A percentile compares a stretch with the other conserved stretches of the same genome.
phyloP scores from a whole-genome alignment of 306 rosid genomes.

The Abrus precatorius region DNA sequence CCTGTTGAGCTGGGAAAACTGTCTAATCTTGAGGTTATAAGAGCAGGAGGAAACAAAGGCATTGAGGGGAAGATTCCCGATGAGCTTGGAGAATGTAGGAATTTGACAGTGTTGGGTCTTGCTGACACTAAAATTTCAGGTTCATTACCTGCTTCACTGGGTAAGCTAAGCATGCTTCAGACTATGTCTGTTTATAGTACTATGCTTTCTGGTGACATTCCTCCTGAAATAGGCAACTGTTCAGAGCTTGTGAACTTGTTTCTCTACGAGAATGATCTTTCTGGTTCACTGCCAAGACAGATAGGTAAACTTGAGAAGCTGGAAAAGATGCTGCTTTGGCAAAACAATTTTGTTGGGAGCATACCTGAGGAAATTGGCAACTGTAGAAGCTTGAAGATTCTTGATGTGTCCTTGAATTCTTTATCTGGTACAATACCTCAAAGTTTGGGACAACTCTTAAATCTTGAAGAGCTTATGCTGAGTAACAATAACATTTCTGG shows the following conservation, averaged over 20 bases:
- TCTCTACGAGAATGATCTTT: slow-evolving; percentile 74
- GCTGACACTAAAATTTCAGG: slow-evolving; percentile 86
- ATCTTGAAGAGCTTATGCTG: slow-evolving; percentile 88
- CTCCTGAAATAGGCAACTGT: slow-evolving; percentile 87
- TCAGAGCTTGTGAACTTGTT: slow-evolving; percentile 82
- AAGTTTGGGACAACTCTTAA: slow-evolving; percentile 68
- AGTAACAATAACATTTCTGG: slow-evolving; percentile 86
- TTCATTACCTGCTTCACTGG: slow-evolving; percentile 72
- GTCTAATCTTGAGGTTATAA: slow-evolving; percentile 62
- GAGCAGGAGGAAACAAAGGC: slow-evolving; percentile 86
- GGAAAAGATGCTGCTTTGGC: slow-evolving; percentile 84
- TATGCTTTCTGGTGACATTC: slow-evolving; percentile 80
- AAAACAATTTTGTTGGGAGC: slow-evolving; percentile 66
- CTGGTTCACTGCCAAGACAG: slow-evolving; percentile 75
- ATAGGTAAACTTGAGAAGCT: slow-evolving; percentile 79
- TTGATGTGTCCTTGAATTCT: slow-evolving; percentile 79
- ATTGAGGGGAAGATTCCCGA: slow-evolving; percentile 71
- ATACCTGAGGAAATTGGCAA: slow-evolving; percentile 81
- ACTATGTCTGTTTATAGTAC: slow-evolving; percentile 82
- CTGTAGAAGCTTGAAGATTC: slow-evolving; percentile 67
- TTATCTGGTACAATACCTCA: slow-evolving; percentile 79
- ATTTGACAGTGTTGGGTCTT: slow-evolving; percentile 70
- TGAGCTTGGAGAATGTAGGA: slow-evolving; percentile 74
- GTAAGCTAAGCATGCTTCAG: slow-evolving; percentile 67
- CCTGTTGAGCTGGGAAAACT: slow-evolving; percentile 70